Percentiles rank a stretch among this genome's conserved stretches.
Evolutionary conservation across 306 rosid genomes (phyloP).

Genomic region (Macrotyloma uniflorum): DNA sequence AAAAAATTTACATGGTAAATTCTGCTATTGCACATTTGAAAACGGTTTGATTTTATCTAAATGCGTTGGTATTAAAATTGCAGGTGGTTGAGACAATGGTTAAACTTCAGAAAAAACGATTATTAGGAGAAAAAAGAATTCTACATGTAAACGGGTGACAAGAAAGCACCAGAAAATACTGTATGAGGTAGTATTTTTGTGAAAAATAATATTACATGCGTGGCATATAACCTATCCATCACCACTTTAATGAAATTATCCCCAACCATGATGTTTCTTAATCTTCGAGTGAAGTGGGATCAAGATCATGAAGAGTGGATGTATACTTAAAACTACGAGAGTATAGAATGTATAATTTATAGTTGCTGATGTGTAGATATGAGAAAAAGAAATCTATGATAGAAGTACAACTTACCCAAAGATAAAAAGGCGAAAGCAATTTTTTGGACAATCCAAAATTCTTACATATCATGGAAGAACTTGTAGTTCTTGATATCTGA

Average conservation of each 20-base stretch:
- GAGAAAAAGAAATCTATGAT: neutral
- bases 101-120: neutral
- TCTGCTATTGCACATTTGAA: neutral
- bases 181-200: too few relatives aligned
- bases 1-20: neutral
- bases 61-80: neutral
- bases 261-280: neutral
- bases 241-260: neutral
- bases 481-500: slow-evolving; percentile 61
- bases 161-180: neutral
- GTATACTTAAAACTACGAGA: neutral
- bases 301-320: neutral
- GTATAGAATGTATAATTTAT: too few relatives aligned
- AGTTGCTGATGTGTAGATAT: neutral
- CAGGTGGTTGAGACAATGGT: neutral
- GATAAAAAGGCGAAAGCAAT: neutral
- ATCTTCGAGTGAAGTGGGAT: neutral
- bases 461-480: slow-evolving; percentile 73
- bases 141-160: neutral
- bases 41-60: neutral
- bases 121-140: neutral
- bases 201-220: too few relatives aligned
- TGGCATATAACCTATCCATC: too few relatives aligned
- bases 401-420: neutral
- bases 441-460: neutral